Evolutionary conservation across 192 early-diverging fungal species (phyloP).

Genomic region (Geranomyces michiganensis): DNA sequence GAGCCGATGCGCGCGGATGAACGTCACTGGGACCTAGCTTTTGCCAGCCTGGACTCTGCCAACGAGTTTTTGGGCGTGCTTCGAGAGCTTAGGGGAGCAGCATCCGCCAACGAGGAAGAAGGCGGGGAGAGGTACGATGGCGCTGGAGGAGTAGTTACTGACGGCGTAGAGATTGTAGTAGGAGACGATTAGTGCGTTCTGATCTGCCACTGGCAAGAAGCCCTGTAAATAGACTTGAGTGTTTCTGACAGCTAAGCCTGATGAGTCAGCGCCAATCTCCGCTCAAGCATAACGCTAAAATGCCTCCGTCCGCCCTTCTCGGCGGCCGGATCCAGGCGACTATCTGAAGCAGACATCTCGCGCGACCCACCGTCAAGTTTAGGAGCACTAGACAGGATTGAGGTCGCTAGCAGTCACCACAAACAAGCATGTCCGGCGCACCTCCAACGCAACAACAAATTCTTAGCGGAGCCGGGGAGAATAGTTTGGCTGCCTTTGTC

Average conservation of each 20-base stretch:
- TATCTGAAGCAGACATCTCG: too few species aligned
- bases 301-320: too few species aligned
- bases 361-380: too few species aligned
- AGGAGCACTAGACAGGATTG: too few species aligned
- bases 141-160: too few species aligned
- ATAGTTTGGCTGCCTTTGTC: slow-evolving; percentile 61
- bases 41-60: slow-evolving; percentile 45
- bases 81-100: slow-evolving; percentile 35
- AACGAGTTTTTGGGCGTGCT: slow-evolving; percentile 53
- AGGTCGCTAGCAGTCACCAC: too few species aligned
- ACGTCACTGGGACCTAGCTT: slow-evolving; percentile 54
- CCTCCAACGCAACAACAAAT: slow-evolving; percentile 24
- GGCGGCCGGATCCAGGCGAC: too few species aligned
- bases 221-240: too few species aligned
- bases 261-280: too few species aligned
- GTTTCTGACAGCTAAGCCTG: too few species aligned
- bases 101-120: slow-evolving; percentile 32
- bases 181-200: slow-evolving; percentile 41
- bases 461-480: slow-evolving; percentile 13
- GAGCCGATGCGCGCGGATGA: slow-evolving; percentile 15
- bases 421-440: not conserved
- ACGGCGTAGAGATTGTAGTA: slow-evolving; percentile 35
- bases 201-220: not conserved
- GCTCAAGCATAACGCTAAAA: too few species aligned
- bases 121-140: not conserved